Evolutionary conservation across 495 filamentous ascomycete species (phyloP), one percentile per base, ranked within the genome.

Genomic region (Corynascus novoguineensis): DNA sequence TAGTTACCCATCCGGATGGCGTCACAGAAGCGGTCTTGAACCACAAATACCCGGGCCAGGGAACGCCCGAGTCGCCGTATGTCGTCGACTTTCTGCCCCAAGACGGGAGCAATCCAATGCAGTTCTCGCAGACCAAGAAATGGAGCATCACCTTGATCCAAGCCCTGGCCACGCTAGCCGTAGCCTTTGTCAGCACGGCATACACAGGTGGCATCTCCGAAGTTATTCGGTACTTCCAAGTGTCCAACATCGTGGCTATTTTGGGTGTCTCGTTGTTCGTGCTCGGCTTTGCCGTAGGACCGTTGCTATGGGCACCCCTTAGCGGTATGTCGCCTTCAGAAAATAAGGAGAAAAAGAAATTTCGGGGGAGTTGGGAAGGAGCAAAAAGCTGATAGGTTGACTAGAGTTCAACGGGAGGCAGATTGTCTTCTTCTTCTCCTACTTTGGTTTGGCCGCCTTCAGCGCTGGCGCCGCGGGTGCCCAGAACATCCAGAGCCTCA

Each of bases 261-360:
- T 71, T 89, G 0, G 87, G 86, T 38, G 70, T 90, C 19, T 89
- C 86, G 29, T 73, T 89, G 53, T 91, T 88, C 70, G 86, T 90
- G 21, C 54, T 89, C 15, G 88, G 88, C 3, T 88, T 90, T 63
- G 86, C 86, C 22, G 61, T 87, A 50, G 83, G 83, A 35, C 85
- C 81, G 38, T 62, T 87, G 61, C 65, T 87, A 9, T 88, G 85
- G 78, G 84, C 82, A 53, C 85, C 85, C 15, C 67, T 86, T 21
- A 65, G 56, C 34, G 67, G 65, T 67, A 63, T 59, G 62, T 60
- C 45, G 14, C 17, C n/a, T 10, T 24, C 44, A 0, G 11, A 15
- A 44, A 57, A 48, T 59, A 24, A 6, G 28, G 31, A 3, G 35
- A 9, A 15, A 4, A 17, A 38, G 61, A 54, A 24, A 61, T 57